Evolutionary conservation across 306 rosid genomes (phyloP).

Genomic region (Malus sylvestris): DNA sequence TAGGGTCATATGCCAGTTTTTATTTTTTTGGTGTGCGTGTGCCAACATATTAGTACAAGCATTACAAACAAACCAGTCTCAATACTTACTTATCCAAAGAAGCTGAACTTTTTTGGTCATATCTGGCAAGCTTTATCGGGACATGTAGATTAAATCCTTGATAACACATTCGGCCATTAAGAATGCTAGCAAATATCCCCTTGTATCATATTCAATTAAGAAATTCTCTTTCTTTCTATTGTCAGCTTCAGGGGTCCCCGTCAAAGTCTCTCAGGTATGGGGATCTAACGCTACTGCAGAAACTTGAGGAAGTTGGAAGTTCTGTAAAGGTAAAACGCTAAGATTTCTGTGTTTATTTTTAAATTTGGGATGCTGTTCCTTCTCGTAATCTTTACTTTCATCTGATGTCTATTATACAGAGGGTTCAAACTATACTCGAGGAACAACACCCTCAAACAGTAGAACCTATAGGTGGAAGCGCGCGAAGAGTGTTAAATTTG

Average conservation of each 20-base stretch:
- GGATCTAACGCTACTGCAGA: constrained; percentile 63
- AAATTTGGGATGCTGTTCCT: constrained; percentile 7
- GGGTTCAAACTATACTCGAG: constrained; percentile 61
- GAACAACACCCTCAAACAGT: constrained; percentile 48
- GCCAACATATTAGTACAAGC: background rate
- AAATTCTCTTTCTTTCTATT: background rate
- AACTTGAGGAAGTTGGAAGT: constrained; percentile 88
- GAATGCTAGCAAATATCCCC: background rate
- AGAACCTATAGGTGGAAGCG: constrained; percentile 46
- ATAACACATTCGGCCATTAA: background rate
- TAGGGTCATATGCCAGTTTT: constrained; percentile 21
- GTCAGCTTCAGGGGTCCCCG: constrained; percentile 47
- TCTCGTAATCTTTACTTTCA: background rate
- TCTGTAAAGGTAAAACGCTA: constrained; percentile 62
- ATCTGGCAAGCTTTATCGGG: background rate
- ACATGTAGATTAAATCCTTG: background rate
- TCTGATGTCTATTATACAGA: constrained; percentile 44
- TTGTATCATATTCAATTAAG: background rate
- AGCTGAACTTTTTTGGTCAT: background rate
- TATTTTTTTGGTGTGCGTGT: background rate
- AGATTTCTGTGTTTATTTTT: background rate
- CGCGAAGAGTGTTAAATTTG: constrained; percentile 4
- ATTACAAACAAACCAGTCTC: background rate
- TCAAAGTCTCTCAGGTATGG: constrained; percentile 51
- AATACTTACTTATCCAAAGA: background rate